These are phyloP conservation scores for Teunomyces stri DNA, from an alignment of 805 yeast species.

Conservation along the genomic window DNA sequence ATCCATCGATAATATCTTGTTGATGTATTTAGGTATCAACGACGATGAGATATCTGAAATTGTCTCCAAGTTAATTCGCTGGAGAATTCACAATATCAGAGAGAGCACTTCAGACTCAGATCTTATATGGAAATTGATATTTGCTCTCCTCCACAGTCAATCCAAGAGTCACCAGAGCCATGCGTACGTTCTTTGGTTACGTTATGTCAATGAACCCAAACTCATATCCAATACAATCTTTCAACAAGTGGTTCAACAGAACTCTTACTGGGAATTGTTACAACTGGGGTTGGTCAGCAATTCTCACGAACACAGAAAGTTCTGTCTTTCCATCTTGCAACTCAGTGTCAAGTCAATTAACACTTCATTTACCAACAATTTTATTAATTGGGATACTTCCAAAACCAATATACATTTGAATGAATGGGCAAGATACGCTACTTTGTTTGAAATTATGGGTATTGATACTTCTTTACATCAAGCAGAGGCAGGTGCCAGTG, in stretches of 20 bases:
- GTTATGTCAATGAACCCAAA: conserved; percentile 39
- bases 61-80: conserved; percentile 46
- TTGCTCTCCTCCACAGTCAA: conserved; percentile 28
- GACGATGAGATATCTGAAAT: conserved; percentile 35
- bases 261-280: conserved; percentile 49
- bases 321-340: conserved; percentile 62
- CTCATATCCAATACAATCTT: conserved; percentile 15
- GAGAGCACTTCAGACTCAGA: conserved; percentile 11
- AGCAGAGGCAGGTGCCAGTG: conserved; percentile 70
- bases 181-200: conserved; percentile 55
- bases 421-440: conserved; percentile 71
- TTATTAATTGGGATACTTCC: conserved; percentile 45
- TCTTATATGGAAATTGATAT: conserved; percentile 48
- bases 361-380: conserved; percentile 27
- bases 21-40: conserved; percentile 34
- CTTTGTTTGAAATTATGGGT: conserved; percentile 76
- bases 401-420: conserved; percentile 29
- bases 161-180: conserved; percentile 29
- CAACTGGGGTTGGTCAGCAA: conserved; percentile 55
- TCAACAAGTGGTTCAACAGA: conserved; percentile 25
- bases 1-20: conserved; percentile 21
- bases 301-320: conserved; percentile 68
- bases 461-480: conserved; percentile 86
- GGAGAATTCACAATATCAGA: conserved; percentile 47
- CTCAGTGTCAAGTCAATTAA: conserved; percentile 51